These are phyloP conservation scores for Suillus weaverae DNA, from an alignment of 768 basidiomycete genomes.

Conservation along the genomic window DNA sequence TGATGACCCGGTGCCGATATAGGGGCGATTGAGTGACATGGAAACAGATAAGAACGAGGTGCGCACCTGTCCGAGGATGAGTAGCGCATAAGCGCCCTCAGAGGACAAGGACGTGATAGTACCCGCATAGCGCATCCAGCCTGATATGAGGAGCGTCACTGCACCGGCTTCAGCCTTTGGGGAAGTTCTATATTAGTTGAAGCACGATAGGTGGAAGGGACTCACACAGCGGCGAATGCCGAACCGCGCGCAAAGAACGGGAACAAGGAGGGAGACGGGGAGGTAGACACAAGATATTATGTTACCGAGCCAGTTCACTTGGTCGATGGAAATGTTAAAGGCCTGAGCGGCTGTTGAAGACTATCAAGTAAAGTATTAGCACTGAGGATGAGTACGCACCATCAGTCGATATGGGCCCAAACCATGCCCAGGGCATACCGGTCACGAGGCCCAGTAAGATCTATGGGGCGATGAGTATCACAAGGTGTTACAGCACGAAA, in stretches of 20 bases:
- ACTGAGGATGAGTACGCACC: slow-evolving; percentile 38
- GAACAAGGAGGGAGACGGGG: slow-evolving; percentile 59
- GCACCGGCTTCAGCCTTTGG: slow-evolving; percentile 62
- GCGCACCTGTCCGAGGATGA: slow-evolving; percentile 70
- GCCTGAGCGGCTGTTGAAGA: slow-evolving; percentile 51
- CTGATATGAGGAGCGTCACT: slow-evolving; percentile 53
- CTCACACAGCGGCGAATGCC: slow-evolving; percentile 66
- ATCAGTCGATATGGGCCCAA: slow-evolving; percentile 76
- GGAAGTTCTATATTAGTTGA: neutral
- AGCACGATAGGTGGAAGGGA: slow-evolving; percentile 10
- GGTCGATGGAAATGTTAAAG: slow-evolving; percentile 65
- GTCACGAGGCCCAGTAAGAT: slow-evolving; percentile 59
- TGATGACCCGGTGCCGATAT: neutral
- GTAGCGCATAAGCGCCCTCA: slow-evolving; percentile 57
- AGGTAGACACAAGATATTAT: slow-evolving; percentile 62
- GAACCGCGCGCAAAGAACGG: slow-evolving; percentile 54
- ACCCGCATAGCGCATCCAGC: slow-evolving; percentile 79
- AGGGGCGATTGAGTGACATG: neutral
- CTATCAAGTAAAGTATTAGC: neutral
- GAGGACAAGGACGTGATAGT: slow-evolving; percentile 55
- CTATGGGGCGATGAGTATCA: slow-evolving; percentile 32
- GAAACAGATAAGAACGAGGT: neutral
- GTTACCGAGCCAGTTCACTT: slow-evolving; percentile 84
- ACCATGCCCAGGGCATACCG: slow-evolving; percentile 79
- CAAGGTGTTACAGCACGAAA: slow-evolving; percentile 14